phyloP scores from a whole-genome alignment of 2,329 filamentous ascomycete species.

The Elsinoe necatrix region DNA sequence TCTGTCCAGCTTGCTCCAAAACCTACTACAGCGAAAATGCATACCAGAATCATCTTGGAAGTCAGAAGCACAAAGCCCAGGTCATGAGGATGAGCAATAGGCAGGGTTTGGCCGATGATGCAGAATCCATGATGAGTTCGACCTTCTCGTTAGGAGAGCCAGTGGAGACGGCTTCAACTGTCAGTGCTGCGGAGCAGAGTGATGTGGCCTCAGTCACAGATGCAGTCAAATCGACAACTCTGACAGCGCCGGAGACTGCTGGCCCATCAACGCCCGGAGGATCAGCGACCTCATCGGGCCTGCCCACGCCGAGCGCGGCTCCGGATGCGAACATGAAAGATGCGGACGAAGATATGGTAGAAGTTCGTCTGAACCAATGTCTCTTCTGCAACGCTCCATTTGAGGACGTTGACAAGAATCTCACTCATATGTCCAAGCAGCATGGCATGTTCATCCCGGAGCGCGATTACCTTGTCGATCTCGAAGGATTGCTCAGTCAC shows the following conservation, averaged over 20 bases:
- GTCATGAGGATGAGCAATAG: conserved; percentile 42
- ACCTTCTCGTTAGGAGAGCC: conserved; percentile 87
- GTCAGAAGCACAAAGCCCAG: conserved; percentile 76
- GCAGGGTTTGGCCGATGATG: conserved; percentile 55
- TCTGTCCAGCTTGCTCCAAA: conserved; percentile 75
- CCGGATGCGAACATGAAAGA: conserved; percentile 17
- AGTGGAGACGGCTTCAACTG: conserved; percentile 44
- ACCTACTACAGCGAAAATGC: conserved; percentile 96
- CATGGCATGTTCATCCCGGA: conserved; percentile 97
- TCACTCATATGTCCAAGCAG: conserved; percentile 80
- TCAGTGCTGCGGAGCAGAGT: conserved; percentile 56
- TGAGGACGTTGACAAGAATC: conserved; percentile 63
- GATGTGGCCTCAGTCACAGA: conserved; percentile 73
- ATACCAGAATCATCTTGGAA: conserved; percentile 83
- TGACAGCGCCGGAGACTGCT: conserved; percentile 42
- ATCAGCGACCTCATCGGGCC: conserved; percentile 11
- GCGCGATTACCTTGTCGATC: conserved; percentile 68
- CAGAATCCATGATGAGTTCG: conserved; percentile 72
- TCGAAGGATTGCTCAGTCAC: conserved; percentile 71
- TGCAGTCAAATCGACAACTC: conserved; percentile 59
- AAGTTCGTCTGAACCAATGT: conserved; percentile 48
- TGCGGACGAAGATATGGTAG: conserved; percentile 28
- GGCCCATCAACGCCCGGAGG: not conserved
- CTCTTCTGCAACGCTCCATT: conserved; percentile 90
- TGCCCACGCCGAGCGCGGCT: conserved; percentile 23